Percentiles rank a stretch among this genome's conserved stretches.
These are phyloP conservation scores for Pichia sp. DNA, from an alignment of 1,139 yeast species.

Conservation along the genomic window DNA sequence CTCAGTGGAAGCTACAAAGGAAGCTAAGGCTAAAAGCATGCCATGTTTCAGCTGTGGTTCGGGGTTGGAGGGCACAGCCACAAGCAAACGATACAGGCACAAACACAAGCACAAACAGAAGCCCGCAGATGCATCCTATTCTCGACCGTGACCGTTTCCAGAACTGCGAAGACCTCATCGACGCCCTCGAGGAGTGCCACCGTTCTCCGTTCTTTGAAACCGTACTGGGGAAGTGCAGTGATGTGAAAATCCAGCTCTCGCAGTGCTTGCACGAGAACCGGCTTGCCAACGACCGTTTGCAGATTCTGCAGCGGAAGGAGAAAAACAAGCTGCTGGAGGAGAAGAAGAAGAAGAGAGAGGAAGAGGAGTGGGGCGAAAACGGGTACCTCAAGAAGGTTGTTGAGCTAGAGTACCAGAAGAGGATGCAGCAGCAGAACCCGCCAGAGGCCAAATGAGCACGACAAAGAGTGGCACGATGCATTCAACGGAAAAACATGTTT, in stretches of 20 bases:
- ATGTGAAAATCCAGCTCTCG: constrained; percentile 72
- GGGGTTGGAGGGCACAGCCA: neutral
- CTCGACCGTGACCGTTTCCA: constrained; percentile 29
- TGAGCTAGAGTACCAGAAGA: constrained; percentile 39
- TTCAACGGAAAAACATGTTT: neutral
- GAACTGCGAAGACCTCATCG: constrained; percentile 73
- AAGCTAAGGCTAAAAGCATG: no score
- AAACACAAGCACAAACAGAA: neutral
- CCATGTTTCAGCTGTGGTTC: no score
- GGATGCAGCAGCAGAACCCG: constrained; percentile 4
- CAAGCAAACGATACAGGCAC: neutral
- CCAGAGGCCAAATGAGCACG: neutral
- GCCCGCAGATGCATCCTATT: constrained; percentile 32
- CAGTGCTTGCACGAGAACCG: constrained; percentile 80
- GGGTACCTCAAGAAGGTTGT: constrained; percentile 64
- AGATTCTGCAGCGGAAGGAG: constrained; percentile 54
- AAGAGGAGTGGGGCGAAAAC: constrained; percentile 78
- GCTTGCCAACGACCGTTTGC: constrained; percentile 58
- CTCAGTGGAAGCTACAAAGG: neutral
- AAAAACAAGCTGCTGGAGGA: constrained; percentile 52
- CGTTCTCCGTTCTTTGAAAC: constrained; percentile 63
- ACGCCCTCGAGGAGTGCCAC: constrained; percentile 89
- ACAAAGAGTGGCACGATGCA: neutral
- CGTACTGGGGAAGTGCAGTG: constrained; percentile 83
- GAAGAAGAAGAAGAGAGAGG: constrained; percentile 59